These are phyloP conservation scores for Thuidium tamariscinum DNA, from an alignment of 225 moss, liverwort and hornwort species.

Conservation along the genomic window DNA sequence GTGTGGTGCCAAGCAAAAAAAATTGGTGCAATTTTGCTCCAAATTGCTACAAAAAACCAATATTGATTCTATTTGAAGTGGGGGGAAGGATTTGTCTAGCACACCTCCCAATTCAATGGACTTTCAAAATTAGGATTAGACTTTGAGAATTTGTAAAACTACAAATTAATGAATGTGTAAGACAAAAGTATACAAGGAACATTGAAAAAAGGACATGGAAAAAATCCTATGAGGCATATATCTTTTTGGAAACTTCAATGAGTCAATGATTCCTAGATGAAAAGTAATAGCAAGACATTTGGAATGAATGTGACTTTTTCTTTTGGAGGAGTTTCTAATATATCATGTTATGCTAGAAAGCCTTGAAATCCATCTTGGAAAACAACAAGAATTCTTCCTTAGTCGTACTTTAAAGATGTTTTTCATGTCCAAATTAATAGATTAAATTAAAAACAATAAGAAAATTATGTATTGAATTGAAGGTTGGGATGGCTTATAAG, in stretches of 20 bases:
- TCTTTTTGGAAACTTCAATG: accelerated
- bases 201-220: background rate
- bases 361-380: background rate
- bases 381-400: background rate
- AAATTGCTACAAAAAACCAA: too few species aligned
- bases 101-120: background rate
- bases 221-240: accelerated
- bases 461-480: background rate
- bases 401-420: accelerated
- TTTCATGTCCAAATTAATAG: background rate
- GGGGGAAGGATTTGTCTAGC: background rate
- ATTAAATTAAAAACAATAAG: background rate
- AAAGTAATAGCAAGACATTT: accelerated
- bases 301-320: background rate
- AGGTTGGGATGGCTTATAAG: too few species aligned
- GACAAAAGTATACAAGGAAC: accelerated
- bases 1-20: too few species aligned
- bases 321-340: background rate
- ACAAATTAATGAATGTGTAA: accelerated
- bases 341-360: too few species aligned
- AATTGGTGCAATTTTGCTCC: too few species aligned
- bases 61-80: too few species aligned
- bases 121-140: background rate
- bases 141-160: accelerated
- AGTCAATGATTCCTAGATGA: accelerated